Evolutionary conservation across 306 rosid species (phyloP), one percentile per base, ranked within the genome.

Genomic region (Gillenia trifoliata): DNA sequence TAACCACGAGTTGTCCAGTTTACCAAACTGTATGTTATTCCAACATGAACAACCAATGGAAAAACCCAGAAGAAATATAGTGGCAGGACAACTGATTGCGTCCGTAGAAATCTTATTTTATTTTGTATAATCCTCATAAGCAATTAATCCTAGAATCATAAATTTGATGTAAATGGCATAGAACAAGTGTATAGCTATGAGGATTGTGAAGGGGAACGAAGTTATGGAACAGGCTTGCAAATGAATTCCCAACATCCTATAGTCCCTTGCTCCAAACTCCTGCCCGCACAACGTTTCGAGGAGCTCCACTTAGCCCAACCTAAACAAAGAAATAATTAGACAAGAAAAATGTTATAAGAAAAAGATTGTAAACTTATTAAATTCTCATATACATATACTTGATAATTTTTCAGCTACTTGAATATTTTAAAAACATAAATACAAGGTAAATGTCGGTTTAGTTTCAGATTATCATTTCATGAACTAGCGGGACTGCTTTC

Each of bases 281-380:
- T 93, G 97, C 43, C 98, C 98, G 30, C 98, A 93, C 0, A 93
- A 85, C 26, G 97, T 93, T 82, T 93, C 97, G 11, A 93, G n/a
- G 80, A 45, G 96, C 89, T 68, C 98, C 98, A 75, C 96, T 93
- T 70, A 88, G 83, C 13, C 96, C 97, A 66, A 87, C 31, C 31
- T 3, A 29, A 29, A 29, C 1, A 29, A 29, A 29, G 3, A 29
- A 29, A 29, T n/a, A n/a, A n/a, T n/a, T n/a, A n/a, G n/a, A 29
- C 1, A 29, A 29, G 3, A 29, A 29, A 29, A 29, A 29, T 1
- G 31, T 29, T 29, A 1, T 3, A 38, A 36, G 41, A 36, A 36
- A 36, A 36, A 11, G 41, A 10, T 38, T 2, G 11, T 38, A 38
- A 38, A 7, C 11, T 38, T 38, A 38, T 38, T 38, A 38, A 38